A percentile compares a stretch with the other conserved stretches of the same genome.
Conservation (phyloP, 1,139 yeast genomes). For the Scheffersomyces titani region DNA sequence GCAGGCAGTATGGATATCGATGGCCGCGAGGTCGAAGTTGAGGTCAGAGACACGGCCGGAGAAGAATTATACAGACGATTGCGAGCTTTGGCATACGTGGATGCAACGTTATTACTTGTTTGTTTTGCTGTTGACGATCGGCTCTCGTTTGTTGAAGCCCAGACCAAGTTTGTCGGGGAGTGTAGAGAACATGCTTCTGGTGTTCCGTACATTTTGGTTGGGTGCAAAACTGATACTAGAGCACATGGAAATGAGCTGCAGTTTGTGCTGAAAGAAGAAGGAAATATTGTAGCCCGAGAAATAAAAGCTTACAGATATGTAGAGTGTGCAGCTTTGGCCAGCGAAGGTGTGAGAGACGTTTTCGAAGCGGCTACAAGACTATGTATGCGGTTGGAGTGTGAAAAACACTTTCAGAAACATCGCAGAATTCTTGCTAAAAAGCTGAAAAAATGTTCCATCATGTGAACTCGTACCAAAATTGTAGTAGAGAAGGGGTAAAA, state of each 20-base stretch:
- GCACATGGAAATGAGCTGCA: constrained; percentile 55
- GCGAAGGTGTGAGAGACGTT: constrained; percentile 88
- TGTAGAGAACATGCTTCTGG: constrained; percentile 93
- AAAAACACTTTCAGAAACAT: neutral
- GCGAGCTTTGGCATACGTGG: constrained; percentile 92
- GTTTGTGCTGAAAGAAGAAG: constrained; percentile 79
- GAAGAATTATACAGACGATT: constrained; percentile 96
- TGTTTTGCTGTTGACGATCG: constrained; percentile 93
- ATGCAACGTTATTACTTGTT: constrained; percentile 85
- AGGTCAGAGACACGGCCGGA: constrained; percentile 98
- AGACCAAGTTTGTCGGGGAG: constrained; percentile 94
- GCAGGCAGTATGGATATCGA: constrained; percentile 57
- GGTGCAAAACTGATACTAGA: constrained; percentile 90
- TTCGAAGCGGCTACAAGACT: constrained; percentile 86
- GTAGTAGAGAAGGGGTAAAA: neutral
- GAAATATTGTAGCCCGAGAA: constrained; percentile 80
- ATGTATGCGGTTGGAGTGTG: neutral
- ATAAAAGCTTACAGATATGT: constrained; percentile 85
- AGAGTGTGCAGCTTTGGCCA: constrained; percentile 93
- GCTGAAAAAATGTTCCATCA: neutral
- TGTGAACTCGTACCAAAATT: neutral
- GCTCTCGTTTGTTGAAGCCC: constrained; percentile 88
- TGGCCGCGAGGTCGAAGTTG: constrained; percentile 91
- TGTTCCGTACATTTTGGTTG: constrained; percentile 90
- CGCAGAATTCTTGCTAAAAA: neutral